Conservation (phyloP, 2,329 filamentous ascomycete genomes). For the Ilyonectria mors-panacis region DNA sequence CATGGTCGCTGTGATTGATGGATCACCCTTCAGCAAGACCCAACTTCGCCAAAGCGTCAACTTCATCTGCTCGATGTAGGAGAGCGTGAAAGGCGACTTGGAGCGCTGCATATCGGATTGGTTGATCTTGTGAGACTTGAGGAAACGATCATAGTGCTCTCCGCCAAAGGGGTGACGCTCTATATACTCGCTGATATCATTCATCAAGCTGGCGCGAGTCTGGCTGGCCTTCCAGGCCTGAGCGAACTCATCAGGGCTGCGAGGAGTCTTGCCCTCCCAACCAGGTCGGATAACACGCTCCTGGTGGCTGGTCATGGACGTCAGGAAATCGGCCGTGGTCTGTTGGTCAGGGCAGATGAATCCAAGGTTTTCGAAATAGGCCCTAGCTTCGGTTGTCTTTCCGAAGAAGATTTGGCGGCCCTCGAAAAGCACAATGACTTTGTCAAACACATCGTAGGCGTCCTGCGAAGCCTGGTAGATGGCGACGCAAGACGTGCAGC, state of each 20-base stretch:
- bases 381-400: slow-evolving; percentile 37
- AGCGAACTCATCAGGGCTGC: slow-evolving; percentile 55
- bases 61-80: slow-evolving; percentile 28
- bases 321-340: slow-evolving; percentile 81
- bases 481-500: slow-evolving; percentile 72
- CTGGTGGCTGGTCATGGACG: slow-evolving; percentile 58
- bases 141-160: slow-evolving; percentile 40
- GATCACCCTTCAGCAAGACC: slow-evolving; percentile 33
- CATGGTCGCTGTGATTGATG: slow-evolving; percentile 36
- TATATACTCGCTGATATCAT: slow-evolving; percentile 50
- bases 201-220: slow-evolving; percentile 43
- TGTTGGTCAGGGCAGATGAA: slow-evolving; percentile 68
- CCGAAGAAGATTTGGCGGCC: slow-evolving; percentile 72
- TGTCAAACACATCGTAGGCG: slow-evolving; percentile 70
- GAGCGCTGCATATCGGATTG: slow-evolving; percentile 29
- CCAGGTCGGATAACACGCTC: slow-evolving; percentile 53
- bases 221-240: slow-evolving; percentile 49
- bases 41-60: slow-evolving; percentile 35
- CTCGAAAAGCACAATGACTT: slow-evolving; percentile 77
- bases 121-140: slow-evolving; percentile 37
- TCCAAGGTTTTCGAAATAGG: slow-evolving; percentile 57
- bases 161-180: slow-evolving; percentile 42
- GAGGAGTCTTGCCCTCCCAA: slow-evolving; percentile 51
- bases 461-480: slow-evolving; percentile 72
- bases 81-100: slow-evolving; percentile 37